Evolutionary conservation across 2,329 filamentous ascomycete species (phyloP).

Genomic region (Fusarium keratoplasticum): DNA sequence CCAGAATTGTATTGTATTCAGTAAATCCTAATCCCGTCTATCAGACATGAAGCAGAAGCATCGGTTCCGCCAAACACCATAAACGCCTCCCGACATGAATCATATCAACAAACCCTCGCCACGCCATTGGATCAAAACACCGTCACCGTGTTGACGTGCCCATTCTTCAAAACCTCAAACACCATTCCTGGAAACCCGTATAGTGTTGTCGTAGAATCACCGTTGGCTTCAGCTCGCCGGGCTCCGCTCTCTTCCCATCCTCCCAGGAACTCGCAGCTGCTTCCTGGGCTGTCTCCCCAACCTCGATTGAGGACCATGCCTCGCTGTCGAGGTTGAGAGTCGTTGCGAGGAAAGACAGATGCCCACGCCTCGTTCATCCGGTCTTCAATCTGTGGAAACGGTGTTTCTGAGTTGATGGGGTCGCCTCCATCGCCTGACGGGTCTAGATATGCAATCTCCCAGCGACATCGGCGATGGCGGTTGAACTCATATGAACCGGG

Average conservation of each 20-base stretch:
- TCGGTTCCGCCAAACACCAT: slow-evolving; percentile 23
- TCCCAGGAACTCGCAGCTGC: slow-evolving; percentile 85
- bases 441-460: slow-evolving; percentile 76
- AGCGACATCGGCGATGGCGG: slow-evolving; percentile 87
- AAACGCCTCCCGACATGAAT: slow-evolving; percentile 17
- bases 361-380: slow-evolving; percentile 78
- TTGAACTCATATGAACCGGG: slow-evolving; percentile 98
- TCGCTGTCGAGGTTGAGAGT: slow-evolving; percentile 64
- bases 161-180: slow-evolving; percentile 96
- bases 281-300: slow-evolving; percentile 91
- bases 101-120: background rate
- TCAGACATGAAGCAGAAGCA: slow-evolving; percentile 7
- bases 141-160: slow-evolving; percentile 87
- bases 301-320: slow-evolving; percentile 93
- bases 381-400: slow-evolving; percentile 78
- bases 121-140: slow-evolving; percentile 70
- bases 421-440: slow-evolving; percentile 58
- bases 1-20: background rate
- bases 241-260: slow-evolving; percentile 82
- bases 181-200: slow-evolving; percentile 94
- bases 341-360: slow-evolving; percentile 68
- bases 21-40: background rate
- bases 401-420: slow-evolving; percentile 78
- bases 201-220: slow-evolving; percentile 79
- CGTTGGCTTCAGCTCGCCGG: slow-evolving; percentile 65